These are phyloP conservation scores for Tubosaeta brunneosetosa DNA, from an alignment of 768 basidiomycete genomes.

Conservation along the genomic window DNA sequence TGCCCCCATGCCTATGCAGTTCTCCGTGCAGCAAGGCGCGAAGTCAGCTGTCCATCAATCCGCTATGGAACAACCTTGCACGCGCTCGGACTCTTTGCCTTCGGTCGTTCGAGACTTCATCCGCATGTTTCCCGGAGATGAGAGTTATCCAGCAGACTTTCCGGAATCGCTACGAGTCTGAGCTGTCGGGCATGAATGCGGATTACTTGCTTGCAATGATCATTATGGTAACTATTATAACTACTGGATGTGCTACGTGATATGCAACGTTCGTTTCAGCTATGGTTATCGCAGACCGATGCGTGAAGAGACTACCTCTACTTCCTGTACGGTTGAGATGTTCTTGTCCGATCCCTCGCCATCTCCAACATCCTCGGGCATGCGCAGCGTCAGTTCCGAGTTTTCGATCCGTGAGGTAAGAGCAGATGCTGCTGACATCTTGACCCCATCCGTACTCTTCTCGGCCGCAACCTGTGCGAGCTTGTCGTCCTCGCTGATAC, in stretches of 20 bases:
- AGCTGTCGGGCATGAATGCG: background rate
- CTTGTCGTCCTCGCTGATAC: conserved; percentile 20
- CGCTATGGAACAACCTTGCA: background rate
- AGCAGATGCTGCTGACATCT: conserved; percentile 7
- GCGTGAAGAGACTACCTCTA: conserved; percentile 14
- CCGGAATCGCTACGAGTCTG: conserved; percentile 26
- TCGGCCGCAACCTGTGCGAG: conserved; percentile 14
- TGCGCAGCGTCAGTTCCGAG: conserved; percentile 25
- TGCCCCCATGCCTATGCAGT: conserved; percentile 1
- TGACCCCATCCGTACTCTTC: conserved; percentile 11
- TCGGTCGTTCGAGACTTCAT: conserved; percentile 29
- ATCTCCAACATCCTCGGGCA: conserved; percentile 15
- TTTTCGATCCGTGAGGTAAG: conserved; percentile 15
- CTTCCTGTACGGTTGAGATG: conserved; percentile 6
- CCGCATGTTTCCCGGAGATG: conserved; percentile 31
- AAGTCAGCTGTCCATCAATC: conserved; percentile 1
- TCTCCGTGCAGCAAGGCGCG: conserved; percentile 8
- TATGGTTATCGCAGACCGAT: conserved; percentile 3
- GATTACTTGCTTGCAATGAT: background rate
- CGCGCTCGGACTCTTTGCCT: conserved; percentile 18
- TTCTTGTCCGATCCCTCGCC: conserved; percentile 17
- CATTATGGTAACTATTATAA: background rate
- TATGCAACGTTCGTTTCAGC: background rate
- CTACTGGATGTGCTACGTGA: background rate
- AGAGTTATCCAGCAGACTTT: conserved; percentile 33